These are phyloP conservation scores for Parietaria judaica DNA, from an alignment of 306 rosid genomes.

Conservation along the genomic window DNA sequence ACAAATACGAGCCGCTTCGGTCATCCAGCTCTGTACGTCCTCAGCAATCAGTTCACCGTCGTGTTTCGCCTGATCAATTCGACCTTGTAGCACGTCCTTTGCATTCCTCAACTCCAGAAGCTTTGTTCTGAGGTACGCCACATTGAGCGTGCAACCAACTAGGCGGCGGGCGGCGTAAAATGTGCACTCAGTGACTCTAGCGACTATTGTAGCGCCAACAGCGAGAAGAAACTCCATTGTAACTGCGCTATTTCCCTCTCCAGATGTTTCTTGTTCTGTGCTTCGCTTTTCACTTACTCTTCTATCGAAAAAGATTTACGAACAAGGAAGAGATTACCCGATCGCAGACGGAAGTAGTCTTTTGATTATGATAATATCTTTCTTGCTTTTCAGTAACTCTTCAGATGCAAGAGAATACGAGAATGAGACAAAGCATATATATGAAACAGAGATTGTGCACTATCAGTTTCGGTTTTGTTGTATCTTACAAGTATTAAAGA, in stretches of 20 bases:
- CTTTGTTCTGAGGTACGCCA: background rate
- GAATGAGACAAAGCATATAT: no score
- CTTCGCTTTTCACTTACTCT: no score
- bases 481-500: no score
- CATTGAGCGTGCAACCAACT: background rate
- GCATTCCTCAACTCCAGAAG: background rate
- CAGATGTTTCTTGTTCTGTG: no score
- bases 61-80: background rate
- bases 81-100: background rate
- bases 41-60: background rate
- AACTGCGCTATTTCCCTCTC: background rate
- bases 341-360: no score
- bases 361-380: no score
- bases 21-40: background rate
- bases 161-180: background rate
- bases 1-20: background rate
- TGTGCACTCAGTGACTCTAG: constrained; percentile 1
- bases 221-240: background rate
- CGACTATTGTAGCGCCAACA: background rate
- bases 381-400: no score
- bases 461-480: no score
- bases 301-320: no score
- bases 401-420: no score
- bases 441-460: no score
- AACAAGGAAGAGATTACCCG: no score